Percentiles rank a stretch among this genome's conserved stretches.
phyloP scores from a whole-genome alignment of 1,284 basidiomycete species.

The Inonotus hispidus region DNA sequence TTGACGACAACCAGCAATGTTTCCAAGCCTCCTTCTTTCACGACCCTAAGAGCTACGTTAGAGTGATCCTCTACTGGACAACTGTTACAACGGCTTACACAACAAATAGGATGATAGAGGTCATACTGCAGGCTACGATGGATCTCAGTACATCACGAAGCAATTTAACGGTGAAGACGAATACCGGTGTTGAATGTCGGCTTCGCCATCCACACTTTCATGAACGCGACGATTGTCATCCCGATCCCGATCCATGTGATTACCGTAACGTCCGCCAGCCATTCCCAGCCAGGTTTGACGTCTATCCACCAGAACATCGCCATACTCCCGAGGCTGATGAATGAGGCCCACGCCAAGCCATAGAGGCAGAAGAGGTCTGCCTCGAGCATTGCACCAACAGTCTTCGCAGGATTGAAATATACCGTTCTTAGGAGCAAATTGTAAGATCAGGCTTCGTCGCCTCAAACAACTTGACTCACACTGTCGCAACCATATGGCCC shows the following conservation, averaged over 20 bases:
- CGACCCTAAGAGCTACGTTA: conserved; percentile 45
- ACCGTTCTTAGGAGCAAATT: conserved; percentile 47
- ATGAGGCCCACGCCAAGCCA: conserved; percentile 65
- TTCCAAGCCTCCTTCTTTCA: conserved; percentile 84
- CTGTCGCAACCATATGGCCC: conserved; percentile 89
- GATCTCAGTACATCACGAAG: background rate
- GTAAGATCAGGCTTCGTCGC: background rate
- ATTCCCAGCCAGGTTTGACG: conserved; percentile 57
- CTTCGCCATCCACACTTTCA: conserved; percentile 86
- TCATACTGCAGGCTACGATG: conserved; percentile 82
- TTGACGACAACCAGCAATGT: conserved; percentile 70
- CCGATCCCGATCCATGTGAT: conserved; percentile 79
- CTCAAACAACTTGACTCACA: conserved; percentile 36
- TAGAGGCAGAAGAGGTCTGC: conserved; percentile 75
- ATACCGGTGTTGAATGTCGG: conserved; percentile 88
- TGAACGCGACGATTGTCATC: conserved; percentile 80
- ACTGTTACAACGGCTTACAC: conserved; percentile 50
- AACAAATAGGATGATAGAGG: conserved; percentile 78
- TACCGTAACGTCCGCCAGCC: conserved; percentile 62
- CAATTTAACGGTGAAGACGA: background rate
- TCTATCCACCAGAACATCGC: conserved; percentile 77
- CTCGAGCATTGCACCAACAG: conserved; percentile 87
- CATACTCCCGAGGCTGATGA: conserved; percentile 76
- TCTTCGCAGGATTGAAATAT: conserved; percentile 83
- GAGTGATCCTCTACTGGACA: background rate